Conservation (phyloP, 2,329 filamentous ascomycete species). For the Penicillium brevicompactum region DNA sequence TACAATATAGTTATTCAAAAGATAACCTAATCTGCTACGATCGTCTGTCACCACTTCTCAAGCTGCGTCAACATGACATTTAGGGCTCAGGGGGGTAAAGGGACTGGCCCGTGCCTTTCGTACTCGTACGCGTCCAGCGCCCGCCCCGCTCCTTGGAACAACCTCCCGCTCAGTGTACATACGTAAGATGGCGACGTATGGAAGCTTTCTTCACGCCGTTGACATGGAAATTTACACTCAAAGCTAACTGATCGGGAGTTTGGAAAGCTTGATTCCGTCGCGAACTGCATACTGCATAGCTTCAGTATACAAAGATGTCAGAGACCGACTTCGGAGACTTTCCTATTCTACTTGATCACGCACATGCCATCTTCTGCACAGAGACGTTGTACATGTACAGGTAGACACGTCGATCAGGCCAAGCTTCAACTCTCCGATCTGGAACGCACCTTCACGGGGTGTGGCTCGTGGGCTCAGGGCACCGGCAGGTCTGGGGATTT, state of each 20-base stretch:
- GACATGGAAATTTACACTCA: neutral
- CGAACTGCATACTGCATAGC: too few species aligned
- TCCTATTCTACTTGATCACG: neutral
- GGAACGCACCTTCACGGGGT: neutral
- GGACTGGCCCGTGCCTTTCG: constrained; percentile 15
- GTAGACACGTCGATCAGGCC: constrained; percentile 15
- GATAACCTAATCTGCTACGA: neutral
- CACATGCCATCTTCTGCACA: neutral
- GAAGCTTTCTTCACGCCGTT: neutral
- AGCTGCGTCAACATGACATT: neutral
- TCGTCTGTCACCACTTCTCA: neutral
- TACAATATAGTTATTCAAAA: neutral
- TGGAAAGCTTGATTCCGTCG: too few species aligned
- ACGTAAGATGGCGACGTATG: constrained; percentile 19
- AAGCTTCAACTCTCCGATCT: constrained; percentile 22
- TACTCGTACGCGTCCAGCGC: constrained; percentile 25
- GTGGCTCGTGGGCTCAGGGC: constrained; percentile 12
- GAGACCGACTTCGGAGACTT: neutral
- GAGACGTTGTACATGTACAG: neutral
- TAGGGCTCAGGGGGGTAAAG: constrained; percentile 7
- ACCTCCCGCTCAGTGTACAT: constrained; percentile 7
- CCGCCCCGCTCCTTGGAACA: constrained; percentile 22
- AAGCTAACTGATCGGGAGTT: too few species aligned
- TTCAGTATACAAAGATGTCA: neutral
- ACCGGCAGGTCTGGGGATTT: constrained; percentile 8